These are phyloP conservation scores for Lasiodiplodia hormozganensis DNA, from an alignment of 2,329 filamentous ascomycete species.

Conservation along the genomic window DNA sequence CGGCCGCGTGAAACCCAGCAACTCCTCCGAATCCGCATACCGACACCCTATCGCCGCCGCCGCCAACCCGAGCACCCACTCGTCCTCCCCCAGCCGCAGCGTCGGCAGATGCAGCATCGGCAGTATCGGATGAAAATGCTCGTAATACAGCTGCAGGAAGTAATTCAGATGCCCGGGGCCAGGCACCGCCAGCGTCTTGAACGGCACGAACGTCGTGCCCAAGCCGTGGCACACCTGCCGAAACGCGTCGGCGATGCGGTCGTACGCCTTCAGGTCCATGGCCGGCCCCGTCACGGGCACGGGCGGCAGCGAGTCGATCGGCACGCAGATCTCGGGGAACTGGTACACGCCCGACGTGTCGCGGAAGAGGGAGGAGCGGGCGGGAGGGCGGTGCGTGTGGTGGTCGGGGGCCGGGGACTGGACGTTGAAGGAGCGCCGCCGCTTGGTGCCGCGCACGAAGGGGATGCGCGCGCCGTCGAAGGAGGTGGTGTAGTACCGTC, in stretches of 20 bases:
- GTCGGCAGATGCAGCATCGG: conserved; percentile 24
- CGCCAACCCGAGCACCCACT: conserved; percentile 14
- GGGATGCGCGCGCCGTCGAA: conserved; percentile 18
- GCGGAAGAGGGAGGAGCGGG: conserved; percentile 12
- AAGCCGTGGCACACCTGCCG: conserved; percentile 13
- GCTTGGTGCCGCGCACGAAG: conserved; percentile 18
- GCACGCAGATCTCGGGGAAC: conserved; percentile 25
- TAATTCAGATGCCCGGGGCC: conserved; percentile 16
- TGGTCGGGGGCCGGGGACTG: not conserved
- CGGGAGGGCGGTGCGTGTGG: not conserved
- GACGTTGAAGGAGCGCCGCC: conserved; percentile 8
- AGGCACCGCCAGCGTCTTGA: conserved; percentile 15
- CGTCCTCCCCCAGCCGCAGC: conserved; percentile 3
- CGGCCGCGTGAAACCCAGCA: not conserved
- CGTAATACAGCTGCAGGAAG: conserved; percentile 24
- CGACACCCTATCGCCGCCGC: conserved; percentile 13
- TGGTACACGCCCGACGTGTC: not conserved
- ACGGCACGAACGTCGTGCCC: conserved; percentile 7
- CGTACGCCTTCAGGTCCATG: conserved; percentile 23
- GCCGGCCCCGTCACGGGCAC: not conserved
- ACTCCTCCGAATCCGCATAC: conserved; percentile 16
- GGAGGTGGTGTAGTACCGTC: conserved; percentile 4
- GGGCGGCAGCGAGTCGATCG: conserved; percentile 5
- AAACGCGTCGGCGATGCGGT: conserved; percentile 10
- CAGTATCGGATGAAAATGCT: conserved; percentile 24